Base-by-base conservation (phyloP, 768 basidiomycete species). In the Daedaleopsis sinensis region DNA sequence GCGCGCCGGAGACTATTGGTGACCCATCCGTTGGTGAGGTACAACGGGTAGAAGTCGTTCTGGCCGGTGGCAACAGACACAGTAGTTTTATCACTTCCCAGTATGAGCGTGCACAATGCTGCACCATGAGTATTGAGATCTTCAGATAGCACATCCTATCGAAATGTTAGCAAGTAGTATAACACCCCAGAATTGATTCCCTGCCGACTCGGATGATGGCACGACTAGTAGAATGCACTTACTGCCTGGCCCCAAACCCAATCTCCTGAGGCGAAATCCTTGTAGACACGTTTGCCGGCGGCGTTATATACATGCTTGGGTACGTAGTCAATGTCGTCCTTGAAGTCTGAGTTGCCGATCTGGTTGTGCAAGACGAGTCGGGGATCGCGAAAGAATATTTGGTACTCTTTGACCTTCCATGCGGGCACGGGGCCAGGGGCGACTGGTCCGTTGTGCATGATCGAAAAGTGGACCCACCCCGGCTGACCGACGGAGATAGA, bases 61-160 rank as follows among this genome's bases (percentile, higher is more conserved):
- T 70, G 55, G 2, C 69, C 67, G 0, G 69, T 70, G 5, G 56
- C 61, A 35, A 70, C 65, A 27, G 68, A 68, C 0, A 70, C 68
- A 0, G 67, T 68, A 1, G 68, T 70, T 39, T 70, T 70, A 51
- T 70, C 68, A 23, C 62, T 66, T 8, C 67, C 65, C 16, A 66
- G 52, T n/a, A 69, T 63, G 12, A 62, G 32, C 2, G 66, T 42
- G 39, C 10, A 5, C 5, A 42, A 3, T 2, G 13, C 11, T 3
- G 39, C 39, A 42, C 39, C 39, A 42, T 42, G 39, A 18, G 3
- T 42, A 11, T 10, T 3, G 39, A 3, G 13, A 42, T 42, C 39
- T 32, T 32, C 27, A 3, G 27, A 32, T 3, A 32, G 3, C 3
- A 32, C 27, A 32, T n/a, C n/a, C 27, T 3, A 3, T 32, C 4